Percentiles rank a stretch among this genome's conserved stretches.
phyloP scores from a whole-genome alignment of 2,329 filamentous ascomycete genomes.

The Fusarium sp. region DNA sequence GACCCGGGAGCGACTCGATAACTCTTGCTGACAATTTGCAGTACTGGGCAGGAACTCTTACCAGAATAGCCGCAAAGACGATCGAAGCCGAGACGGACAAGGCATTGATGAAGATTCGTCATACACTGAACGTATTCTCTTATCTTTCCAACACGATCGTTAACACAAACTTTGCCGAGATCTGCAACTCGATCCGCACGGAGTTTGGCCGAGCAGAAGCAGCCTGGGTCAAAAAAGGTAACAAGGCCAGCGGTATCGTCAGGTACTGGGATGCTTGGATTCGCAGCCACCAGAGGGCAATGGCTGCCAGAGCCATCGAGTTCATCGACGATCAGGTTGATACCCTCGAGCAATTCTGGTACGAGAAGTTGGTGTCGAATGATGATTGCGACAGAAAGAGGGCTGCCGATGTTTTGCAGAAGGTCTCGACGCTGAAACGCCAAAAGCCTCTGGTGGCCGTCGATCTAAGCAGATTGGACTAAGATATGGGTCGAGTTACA shows the following conservation, averaged over 20 bases:
- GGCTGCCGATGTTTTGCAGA: conserved; percentile 1
- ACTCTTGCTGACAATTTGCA: background rate
- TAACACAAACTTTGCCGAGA: background rate
- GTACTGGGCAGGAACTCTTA: background rate
- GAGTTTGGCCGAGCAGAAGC: conserved; percentile 10
- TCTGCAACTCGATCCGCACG: conserved; percentile 7
- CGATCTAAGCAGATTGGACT: conserved; percentile 7
- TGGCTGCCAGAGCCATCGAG: background rate
- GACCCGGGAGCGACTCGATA: background rate
- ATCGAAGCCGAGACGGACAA: background rate
- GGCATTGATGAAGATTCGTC: conserved; percentile 2
- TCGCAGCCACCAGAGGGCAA: background rate
- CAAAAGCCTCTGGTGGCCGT: conserved; percentile 3
- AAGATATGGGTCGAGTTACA: conserved; percentile 1
- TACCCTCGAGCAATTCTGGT: conserved; percentile 5
- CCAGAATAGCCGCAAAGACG: background rate
- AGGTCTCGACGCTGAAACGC: conserved; percentile 2
- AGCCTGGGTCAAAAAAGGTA: conserved; percentile 5
- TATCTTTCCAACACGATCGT: conserved; percentile 5
- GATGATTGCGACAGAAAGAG: conserved; percentile 10
- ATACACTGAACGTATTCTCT: conserved; percentile 6
- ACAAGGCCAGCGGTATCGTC: background rate
- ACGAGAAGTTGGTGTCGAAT: conserved; percentile 7
- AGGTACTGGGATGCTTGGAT: conserved; percentile 7
- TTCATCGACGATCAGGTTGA: conserved; percentile 5